phyloP scores from a whole-genome alignment of 345 rosid genomes.

The Eucalyptus melliodora region DNA sequence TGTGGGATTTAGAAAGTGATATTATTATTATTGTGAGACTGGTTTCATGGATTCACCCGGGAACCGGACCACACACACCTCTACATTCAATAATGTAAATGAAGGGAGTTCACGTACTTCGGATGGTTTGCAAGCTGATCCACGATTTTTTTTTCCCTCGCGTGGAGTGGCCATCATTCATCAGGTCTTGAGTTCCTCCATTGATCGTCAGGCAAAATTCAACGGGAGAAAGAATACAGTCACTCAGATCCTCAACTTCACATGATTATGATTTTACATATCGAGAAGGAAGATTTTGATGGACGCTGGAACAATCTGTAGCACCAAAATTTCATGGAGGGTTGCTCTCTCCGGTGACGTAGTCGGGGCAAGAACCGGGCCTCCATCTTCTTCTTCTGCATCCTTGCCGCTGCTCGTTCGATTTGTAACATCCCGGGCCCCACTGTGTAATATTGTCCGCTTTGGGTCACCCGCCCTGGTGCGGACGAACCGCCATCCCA shows the following conservation, averaged over 20 bases:
- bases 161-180: not conserved
- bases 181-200: not conserved
- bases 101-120: rapidly evolving
- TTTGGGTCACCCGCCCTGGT: too few relatives aligned
- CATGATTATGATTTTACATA: not conserved
- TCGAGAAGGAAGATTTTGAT: not conserved
- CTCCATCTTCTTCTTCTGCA: not conserved
- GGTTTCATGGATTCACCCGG: too few relatives aligned
- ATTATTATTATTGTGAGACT: too few relatives aligned
- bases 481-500: too few relatives aligned
- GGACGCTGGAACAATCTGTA: not conserved
- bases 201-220: not conserved
- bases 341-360: not conserved
- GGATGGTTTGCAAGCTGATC: not conserved
- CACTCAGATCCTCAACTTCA: not conserved
- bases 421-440: too few relatives aligned
- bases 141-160: rapidly evolving
- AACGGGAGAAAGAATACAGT: not conserved
- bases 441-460: too few relatives aligned
- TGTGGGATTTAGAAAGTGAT: too few relatives aligned
- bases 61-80: too few relatives aligned
- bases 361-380: not conserved
- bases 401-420: conserved; percentile 17
- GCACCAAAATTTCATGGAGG: not conserved
- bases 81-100: not conserved